Evolutionary conservation across 345 rosid genomes (phyloP).

Genomic region (Populus davidiana): DNA sequence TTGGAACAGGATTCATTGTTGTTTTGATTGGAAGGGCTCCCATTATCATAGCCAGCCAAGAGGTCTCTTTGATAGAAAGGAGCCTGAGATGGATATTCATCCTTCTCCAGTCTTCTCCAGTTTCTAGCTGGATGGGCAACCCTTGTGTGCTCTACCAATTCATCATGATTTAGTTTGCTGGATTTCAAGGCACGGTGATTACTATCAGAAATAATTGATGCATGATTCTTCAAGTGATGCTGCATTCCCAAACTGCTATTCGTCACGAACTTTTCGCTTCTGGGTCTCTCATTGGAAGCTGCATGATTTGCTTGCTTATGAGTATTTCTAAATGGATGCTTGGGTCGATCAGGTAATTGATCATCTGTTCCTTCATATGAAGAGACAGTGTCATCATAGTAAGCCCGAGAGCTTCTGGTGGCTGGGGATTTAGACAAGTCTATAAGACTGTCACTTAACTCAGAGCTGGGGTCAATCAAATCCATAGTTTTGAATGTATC

Average conservation of each 20-base stretch:
- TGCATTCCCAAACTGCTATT: constrained; percentile 28
- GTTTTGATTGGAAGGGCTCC: constrained; percentile 44
- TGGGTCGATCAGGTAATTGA: constrained; percentile 34
- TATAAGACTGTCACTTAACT: constrained; percentile 32
- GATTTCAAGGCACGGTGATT: constrained; percentile 25
- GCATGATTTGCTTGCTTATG: constrained; percentile 25
- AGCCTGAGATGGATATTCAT: constrained; percentile 35
- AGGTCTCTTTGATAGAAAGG: constrained; percentile 40
- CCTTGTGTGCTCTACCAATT: constrained; percentile 35
- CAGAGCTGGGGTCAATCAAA: constrained; percentile 42
- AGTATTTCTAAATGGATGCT: constrained; percentile 25
- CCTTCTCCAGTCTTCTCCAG: constrained; percentile 42
- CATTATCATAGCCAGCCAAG: constrained; percentile 38
- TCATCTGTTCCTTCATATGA: constrained; percentile 64
- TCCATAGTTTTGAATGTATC: constrained; percentile 38
- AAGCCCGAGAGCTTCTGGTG: constrained; percentile 53
- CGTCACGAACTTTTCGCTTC: constrained; percentile 32
- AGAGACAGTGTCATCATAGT: constrained; percentile 64
- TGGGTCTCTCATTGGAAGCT: constrained; percentile 32
- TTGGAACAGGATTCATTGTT: constrained; percentile 35
- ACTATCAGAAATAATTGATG: constrained; percentile 30
- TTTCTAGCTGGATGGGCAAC: constrained; percentile 34
- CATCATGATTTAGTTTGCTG: constrained; percentile 32
- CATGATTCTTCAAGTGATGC: constrained; percentile 27
- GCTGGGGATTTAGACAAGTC: constrained; percentile 40